Percentiles rank a stretch among this genome's conserved stretches.
Conservation (phyloP, 768 basidiomycete genomes). For the Chalciporus sphaerocephalus region DNA sequence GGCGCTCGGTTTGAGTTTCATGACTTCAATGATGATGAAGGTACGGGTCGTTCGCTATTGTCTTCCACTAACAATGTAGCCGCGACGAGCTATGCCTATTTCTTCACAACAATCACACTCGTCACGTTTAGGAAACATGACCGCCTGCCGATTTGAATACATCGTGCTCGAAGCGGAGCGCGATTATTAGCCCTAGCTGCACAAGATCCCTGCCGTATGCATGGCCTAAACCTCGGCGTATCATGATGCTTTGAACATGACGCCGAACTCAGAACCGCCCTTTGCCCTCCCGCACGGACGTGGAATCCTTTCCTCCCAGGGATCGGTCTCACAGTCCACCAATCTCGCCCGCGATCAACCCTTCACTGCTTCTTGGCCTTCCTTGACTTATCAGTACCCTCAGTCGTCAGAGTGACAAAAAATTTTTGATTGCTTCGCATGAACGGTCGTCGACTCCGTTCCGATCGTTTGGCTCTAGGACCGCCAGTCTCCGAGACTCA, state of each 20-base stretch:
- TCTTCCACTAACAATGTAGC: no score
- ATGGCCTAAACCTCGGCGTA: not conserved
- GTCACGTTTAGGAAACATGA: not conserved
- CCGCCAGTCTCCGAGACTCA: slow-evolving; percentile 7
- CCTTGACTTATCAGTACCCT: slow-evolving; percentile 14
- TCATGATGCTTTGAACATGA: not conserved
- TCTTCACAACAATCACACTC: not conserved
- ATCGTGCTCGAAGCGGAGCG: not conserved
- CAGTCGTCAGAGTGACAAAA: slow-evolving; percentile 14
- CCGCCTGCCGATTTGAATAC: slow-evolving; percentile 2
- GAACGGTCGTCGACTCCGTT: slow-evolving; percentile 6
- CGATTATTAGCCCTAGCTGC: slow-evolving; percentile 17
- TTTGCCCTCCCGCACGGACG: not conserved
- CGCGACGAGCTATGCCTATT: not conserved
- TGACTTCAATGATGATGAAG: no score
- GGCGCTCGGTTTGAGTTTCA: not conserved
- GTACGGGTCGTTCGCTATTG: no score
- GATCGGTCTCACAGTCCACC: slow-evolving; percentile 23
- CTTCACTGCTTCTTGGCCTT: slow-evolving; percentile 17
- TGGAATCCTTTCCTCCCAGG: slow-evolving; percentile 2
- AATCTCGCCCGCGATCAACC: slow-evolving; percentile 20
- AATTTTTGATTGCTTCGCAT: slow-evolving; percentile 17
- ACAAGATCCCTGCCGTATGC: slow-evolving; percentile 3
- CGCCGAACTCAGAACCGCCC: no score
- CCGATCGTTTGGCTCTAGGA: slow-evolving; percentile 4